phyloP scores from a whole-genome alignment of 495 filamentous ascomycete genomes.

The Rostrohypoxylon terebratum region DNA sequence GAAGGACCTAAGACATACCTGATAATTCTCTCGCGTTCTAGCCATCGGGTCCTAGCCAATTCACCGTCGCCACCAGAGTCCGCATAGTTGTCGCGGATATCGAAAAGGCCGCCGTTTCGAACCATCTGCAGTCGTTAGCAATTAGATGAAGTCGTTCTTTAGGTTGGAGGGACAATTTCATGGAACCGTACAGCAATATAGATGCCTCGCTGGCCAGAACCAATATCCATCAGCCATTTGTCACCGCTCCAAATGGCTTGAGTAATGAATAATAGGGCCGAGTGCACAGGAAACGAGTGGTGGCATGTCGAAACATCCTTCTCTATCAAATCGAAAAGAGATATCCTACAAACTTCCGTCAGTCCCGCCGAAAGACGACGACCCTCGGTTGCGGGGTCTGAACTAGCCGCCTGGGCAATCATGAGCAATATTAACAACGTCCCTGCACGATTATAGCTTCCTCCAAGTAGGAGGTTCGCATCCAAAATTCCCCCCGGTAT shows the following conservation, averaged over 20 bases:
- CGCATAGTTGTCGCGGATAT: slow-evolving; percentile 5
- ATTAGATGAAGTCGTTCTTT: not conserved
- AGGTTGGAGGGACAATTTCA: not conserved
- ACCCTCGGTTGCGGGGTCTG: slow-evolving; percentile 22
- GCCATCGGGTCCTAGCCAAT: not conserved
- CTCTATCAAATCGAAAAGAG: slow-evolving; percentile 21
- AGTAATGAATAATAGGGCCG: slow-evolving; percentile 17
- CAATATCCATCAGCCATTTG: slow-evolving; percentile 30
- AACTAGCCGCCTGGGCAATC: slow-evolving; percentile 23
- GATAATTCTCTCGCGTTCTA: slow-evolving; percentile 22
- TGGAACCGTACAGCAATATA: slow-evolving; percentile 13
- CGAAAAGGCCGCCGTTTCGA: slow-evolving; percentile 22
- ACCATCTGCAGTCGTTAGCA: slow-evolving; percentile 17
- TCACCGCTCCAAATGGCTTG: slow-evolving; percentile 27
- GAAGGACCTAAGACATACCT: not conserved
- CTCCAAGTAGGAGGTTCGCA: slow-evolving; percentile 9
- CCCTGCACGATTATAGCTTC: slow-evolving; percentile 4
- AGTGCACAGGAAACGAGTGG: slow-evolving; percentile 10
- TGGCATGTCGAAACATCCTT: slow-evolving; percentile 26
- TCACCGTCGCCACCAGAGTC: slow-evolving; percentile 8
- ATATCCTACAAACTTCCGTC: slow-evolving; percentile 28
- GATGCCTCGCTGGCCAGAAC: slow-evolving; percentile 18
- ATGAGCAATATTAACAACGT: slow-evolving; percentile 26
- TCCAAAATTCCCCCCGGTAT: slow-evolving; percentile 22
- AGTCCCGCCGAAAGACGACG: slow-evolving; percentile 23